These are phyloP conservation scores for Vickermania spadyakhi DNA, from an alignment of 208 protist genomes.

Conservation along the genomic window DNA sequence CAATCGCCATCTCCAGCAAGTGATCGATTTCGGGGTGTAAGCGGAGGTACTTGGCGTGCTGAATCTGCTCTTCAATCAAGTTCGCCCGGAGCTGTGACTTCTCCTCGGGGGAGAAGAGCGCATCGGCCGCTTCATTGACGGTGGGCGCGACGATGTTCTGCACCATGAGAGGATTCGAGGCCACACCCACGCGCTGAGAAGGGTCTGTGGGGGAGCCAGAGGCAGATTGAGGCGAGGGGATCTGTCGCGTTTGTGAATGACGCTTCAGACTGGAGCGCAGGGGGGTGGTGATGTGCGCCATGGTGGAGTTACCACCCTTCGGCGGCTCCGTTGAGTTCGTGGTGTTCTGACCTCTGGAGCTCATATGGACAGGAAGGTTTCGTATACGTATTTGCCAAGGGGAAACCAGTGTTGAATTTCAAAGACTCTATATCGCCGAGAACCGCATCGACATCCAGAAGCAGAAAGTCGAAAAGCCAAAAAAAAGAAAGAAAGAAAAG, in stretches of 20 bases:
- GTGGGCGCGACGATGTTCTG: slow-evolving; percentile 16
- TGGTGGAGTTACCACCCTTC: background rate
- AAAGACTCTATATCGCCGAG: too few relatives aligned
- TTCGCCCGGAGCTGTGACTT: slow-evolving; percentile 34
- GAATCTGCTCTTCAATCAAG: slow-evolving; percentile 53
- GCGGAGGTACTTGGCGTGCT: slow-evolving; percentile 75
- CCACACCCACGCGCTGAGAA: background rate
- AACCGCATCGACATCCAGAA: too few relatives aligned
- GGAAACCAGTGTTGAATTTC: too few relatives aligned
- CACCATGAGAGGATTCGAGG: background rate
- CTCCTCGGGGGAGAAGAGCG: slow-evolving; percentile 62
- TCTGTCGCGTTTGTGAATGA: too few relatives aligned
- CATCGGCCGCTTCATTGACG: slow-evolving; percentile 39
- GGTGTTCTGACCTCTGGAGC: background rate
- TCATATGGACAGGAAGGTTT: slow-evolving; percentile 1
- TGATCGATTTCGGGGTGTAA: slow-evolving; percentile 65
- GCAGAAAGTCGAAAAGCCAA: slow-evolving; percentile 10
- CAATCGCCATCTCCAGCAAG: slow-evolving; percentile 41
- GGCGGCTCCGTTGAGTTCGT: background rate
- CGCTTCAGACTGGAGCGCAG: background rate
- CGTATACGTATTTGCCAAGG: too few relatives aligned
- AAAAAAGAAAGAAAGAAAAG: slow-evolving; percentile 15
- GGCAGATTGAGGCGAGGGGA: too few relatives aligned
- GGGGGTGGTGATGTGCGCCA: background rate
- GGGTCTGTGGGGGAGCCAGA: too few relatives aligned